Evolutionary conservation across 2,329 filamentous ascomycete species (phyloP).

Genomic region (Xylariales sp.): DNA sequence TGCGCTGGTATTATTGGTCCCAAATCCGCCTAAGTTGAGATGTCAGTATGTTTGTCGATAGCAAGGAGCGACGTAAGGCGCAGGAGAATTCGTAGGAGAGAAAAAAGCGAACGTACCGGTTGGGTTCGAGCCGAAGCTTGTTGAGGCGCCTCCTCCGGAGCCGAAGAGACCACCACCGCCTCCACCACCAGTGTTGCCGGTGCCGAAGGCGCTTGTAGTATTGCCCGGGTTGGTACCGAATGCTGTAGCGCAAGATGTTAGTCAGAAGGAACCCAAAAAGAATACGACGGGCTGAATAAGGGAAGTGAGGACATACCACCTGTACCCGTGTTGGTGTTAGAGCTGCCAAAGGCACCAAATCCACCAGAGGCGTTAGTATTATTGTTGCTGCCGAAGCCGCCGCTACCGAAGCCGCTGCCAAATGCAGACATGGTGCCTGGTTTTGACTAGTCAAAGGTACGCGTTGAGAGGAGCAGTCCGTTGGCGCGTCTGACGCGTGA

Average conservation of each 20-base stretch:
- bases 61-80: background rate
- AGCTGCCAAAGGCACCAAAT: conserved; percentile 69
- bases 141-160: conserved; percentile 48
- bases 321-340: conserved; percentile 56
- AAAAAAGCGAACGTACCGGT: conserved; percentile 51
- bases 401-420: conserved; percentile 63
- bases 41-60: conserved; percentile 37
- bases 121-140: conserved; percentile 55
- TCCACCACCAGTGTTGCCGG: conserved; percentile 48
- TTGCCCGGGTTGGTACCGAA: conserved; percentile 45
- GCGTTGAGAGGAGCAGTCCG: conserved; percentile 36
- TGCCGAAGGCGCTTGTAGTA: conserved; percentile 49
- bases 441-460: conserved; percentile 31
- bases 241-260: conserved; percentile 43
- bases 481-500: conserved; percentile 51
- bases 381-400: conserved; percentile 66
- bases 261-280: conserved; percentile 18
- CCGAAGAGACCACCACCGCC: conserved; percentile 50
- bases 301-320: conserved; percentile 66
- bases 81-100: background rate
- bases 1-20: conserved; percentile 55
- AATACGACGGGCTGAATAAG: conserved; percentile 27
- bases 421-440: conserved; percentile 63
- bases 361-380: conserved; percentile 61
- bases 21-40: conserved; percentile 54